Percentiles rank a stretch among this genome's conserved stretches.
Evolutionary conservation across 169 alveolate species (phyloP).

Genomic region (Plasmodium ovale): DNA sequence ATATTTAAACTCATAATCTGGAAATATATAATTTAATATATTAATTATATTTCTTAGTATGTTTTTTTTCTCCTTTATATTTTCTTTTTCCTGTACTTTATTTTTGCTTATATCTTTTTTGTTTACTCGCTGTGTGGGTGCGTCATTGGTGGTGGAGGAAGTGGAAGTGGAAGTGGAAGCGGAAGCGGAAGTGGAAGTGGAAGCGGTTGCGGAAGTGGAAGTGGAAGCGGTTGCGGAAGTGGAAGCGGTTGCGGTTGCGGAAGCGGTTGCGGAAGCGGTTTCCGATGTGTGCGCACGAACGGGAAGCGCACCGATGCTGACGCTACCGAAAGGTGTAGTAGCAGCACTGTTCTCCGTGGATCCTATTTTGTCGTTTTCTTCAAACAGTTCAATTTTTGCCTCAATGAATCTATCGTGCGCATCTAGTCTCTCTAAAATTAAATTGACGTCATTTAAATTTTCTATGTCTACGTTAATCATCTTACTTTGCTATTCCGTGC

Average conservation of each 20-base stretch:
- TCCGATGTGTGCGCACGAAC: no score
- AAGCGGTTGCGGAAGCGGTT: no score
- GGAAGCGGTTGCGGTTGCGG: no score
- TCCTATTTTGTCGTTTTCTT: conserved; percentile 32
- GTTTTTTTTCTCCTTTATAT: conserved; percentile 33
- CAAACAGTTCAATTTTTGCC: conserved; percentile 62
- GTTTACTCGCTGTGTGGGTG: no score
- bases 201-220: no score
- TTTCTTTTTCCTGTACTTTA: conserved; percentile 13
- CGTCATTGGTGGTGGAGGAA: no score
- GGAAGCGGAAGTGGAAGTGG: no score
- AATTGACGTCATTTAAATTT: conserved; percentile 45
- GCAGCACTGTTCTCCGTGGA: conserved; percentile 6
- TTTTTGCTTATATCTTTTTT: conserved; percentile 11
- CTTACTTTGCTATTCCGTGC: neutral
- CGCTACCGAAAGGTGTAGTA: no score
- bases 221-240: no score
- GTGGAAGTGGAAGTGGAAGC: no score
- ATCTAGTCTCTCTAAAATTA: conserved; percentile 57
- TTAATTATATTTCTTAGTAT: conserved; percentile 37
- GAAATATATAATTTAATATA: conserved; percentile 82
- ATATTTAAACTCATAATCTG: conserved; percentile 85
- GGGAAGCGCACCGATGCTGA: no score
- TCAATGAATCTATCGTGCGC: conserved; percentile 70
- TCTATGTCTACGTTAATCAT: conserved; percentile 61